Conservation (phyloP, 176 grass and related monocot genomes). For the Coix lacrymajobi region DNA sequence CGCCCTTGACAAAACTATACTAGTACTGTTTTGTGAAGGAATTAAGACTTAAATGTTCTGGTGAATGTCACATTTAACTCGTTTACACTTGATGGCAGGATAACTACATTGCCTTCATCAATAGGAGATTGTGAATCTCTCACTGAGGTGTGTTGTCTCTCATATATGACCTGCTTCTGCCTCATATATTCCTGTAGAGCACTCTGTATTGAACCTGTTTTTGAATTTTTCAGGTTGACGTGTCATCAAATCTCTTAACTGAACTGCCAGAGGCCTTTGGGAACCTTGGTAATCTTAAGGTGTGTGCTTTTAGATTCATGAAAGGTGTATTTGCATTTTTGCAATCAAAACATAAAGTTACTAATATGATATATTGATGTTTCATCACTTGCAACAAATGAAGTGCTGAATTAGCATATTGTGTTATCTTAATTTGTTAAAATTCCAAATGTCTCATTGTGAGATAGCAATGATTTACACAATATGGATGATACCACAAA, state of each 20-base stretch:
- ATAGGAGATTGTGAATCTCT: constrained; percentile 81
- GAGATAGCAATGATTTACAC: not conserved
- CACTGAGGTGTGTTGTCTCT: constrained; percentile 43
- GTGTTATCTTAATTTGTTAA: constrained; percentile 1
- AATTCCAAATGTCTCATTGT: not conserved
- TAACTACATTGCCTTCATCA: constrained; percentile 66
- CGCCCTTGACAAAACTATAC: too few relatives aligned
- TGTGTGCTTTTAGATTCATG: constrained; percentile 36
- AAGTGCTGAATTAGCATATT: not conserved
- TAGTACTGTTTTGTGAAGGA: constrained; percentile 15
- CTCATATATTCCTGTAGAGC: constrained; percentile 3
- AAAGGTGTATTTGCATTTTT: not conserved
- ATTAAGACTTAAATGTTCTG: not conserved
- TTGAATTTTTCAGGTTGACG: constrained; percentile 58
- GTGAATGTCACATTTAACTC: not conserved
- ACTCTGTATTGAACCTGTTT: not conserved
- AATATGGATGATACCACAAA: not conserved
- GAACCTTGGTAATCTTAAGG: constrained; percentile 75
- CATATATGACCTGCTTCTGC: not conserved
- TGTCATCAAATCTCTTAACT: constrained; percentile 80
- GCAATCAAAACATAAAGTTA: not conserved
- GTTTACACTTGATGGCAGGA: constrained; percentile 47
- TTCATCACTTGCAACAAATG: not conserved
- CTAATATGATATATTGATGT: not conserved
- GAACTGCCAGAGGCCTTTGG: constrained; percentile 68